Percentiles rank a stretch among this genome's conserved stretches.
Evolutionary conservation across 148 eudicot genomes (phyloP).

Genomic region (Camellia japonica): DNA sequence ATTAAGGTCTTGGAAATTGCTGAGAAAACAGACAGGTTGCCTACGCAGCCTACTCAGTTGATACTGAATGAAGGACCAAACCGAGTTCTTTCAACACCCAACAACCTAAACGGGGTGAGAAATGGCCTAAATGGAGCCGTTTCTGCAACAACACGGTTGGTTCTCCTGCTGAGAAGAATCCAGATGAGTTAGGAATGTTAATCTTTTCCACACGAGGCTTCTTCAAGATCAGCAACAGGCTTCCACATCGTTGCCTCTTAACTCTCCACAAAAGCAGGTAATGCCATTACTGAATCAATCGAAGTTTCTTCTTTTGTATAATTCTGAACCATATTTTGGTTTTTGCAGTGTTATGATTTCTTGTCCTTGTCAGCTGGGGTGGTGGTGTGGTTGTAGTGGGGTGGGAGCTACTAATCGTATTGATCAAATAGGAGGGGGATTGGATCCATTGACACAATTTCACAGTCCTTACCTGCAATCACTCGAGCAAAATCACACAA

Average conservation of each 20-base stretch:
- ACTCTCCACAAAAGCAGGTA: slow-evolving; percentile 42
- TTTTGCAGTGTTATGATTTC: slow-evolving; percentile 52
- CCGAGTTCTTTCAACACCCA: slow-evolving; percentile 15
- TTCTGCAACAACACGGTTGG: slow-evolving; percentile 15
- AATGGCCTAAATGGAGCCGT: slow-evolving; percentile 20
- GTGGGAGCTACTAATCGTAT: slow-evolving; percentile 22
- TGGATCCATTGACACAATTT: slow-evolving; percentile 22
- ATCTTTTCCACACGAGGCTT: slow-evolving; percentile 28
- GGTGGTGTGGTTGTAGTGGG: slow-evolving; percentile 15
- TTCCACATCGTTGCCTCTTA: slow-evolving; percentile 24
- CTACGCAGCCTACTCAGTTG: slow-evolving; percentile 23
- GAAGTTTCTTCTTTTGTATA: not conserved
- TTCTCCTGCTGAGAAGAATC: slow-evolving; percentile 29
- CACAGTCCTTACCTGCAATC: slow-evolving; percentile 31
- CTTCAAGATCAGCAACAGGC: slow-evolving; percentile 36
- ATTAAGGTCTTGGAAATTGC: slow-evolving; percentile 52
- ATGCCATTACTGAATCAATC: not conserved
- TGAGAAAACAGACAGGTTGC: slow-evolving; percentile 32
- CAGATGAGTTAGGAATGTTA: slow-evolving; percentile 27
- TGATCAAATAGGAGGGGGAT: slow-evolving; percentile 17
- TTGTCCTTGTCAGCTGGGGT: slow-evolving; percentile 42
- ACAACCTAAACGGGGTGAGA: slow-evolving; percentile 15
- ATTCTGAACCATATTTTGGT: slow-evolving; percentile 11
- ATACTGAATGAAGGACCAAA: slow-evolving; percentile 18
- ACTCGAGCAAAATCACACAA: slow-evolving; percentile 24